These are phyloP conservation scores for Osmanthus fragrans DNA, from an alignment of 257 asterid genomes.

Conservation along the genomic window DNA sequence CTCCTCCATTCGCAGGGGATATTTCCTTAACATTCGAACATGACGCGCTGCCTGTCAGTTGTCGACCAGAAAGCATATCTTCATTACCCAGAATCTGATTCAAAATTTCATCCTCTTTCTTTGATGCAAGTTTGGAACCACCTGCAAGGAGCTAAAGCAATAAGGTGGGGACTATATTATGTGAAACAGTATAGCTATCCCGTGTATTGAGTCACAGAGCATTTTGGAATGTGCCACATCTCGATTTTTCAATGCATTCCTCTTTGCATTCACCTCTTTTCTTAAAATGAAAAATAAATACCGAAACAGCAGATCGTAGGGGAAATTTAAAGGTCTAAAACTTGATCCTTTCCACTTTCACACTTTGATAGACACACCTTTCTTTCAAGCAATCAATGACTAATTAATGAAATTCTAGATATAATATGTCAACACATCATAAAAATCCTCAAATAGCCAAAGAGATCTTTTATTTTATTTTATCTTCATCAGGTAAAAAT, in stretches of 20 bases:
- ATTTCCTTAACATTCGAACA: slow-evolving; percentile 46
- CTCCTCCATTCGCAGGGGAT: slow-evolving; percentile 35
- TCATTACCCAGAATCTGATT: slow-evolving; percentile 53
- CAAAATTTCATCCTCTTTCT: slow-evolving; percentile 62
- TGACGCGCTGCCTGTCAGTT: slow-evolving; percentile 41
- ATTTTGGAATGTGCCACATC: not conserved
- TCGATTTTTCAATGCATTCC: not conserved
- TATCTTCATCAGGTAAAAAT: not conserved
- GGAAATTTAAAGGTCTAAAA: not conserved
- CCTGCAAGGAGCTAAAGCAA: slow-evolving; percentile 43
- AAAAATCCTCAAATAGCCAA: not conserved
- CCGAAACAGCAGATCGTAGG: not conserved
- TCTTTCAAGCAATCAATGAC: not conserved
- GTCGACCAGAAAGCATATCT: slow-evolving; percentile 33
- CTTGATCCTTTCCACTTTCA: not conserved
- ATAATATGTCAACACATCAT: not conserved
- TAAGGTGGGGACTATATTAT: slow-evolving; percentile 13
- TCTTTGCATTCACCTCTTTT: not conserved
- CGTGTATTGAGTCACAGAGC: not conserved
- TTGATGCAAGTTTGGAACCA: slow-evolving; percentile 56
- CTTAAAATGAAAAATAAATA: not conserved
- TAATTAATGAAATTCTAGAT: not conserved
- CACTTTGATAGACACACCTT: not conserved
- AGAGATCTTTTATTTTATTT: not conserved
- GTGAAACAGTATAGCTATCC: not conserved